A percentile compares a stretch with the other conserved stretches of the same genome.
Conservation (phyloP, 768 basidiomycete genomes). For the Pholiota conissans region DNA sequence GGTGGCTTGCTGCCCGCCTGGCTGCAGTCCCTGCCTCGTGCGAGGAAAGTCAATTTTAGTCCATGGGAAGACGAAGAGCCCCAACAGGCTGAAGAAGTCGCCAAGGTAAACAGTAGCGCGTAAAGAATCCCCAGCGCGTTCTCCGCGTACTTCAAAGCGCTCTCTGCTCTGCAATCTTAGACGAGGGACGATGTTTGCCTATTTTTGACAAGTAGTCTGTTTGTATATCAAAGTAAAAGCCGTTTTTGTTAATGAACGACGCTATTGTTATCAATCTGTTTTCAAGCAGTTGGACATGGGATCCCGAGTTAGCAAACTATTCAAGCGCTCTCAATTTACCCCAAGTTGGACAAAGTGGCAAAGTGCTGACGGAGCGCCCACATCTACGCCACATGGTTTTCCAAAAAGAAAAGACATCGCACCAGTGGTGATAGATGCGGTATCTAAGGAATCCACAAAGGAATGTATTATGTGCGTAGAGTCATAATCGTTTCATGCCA, state of each 20-base stretch:
- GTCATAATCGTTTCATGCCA: conserved; percentile 26
- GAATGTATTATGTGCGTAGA: conserved; percentile 17
- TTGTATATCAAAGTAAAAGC: conserved; percentile 11
- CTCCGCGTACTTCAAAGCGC: background rate
- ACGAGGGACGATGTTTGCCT: background rate
- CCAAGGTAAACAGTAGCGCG: conserved; percentile 4
- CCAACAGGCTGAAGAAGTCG: background rate
- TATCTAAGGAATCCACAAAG: conserved; percentile 11
- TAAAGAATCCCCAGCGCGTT: background rate
- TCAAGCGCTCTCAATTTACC: background rate
- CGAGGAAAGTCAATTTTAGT: conserved; percentile 73
- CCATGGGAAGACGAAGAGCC: conserved; percentile 80
- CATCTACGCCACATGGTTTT: background rate
- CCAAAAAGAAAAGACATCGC: background rate
- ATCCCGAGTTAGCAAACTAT: background rate
- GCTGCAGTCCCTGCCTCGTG: conserved; percentile 65
- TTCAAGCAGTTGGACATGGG: background rate
- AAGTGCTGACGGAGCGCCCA: background rate
- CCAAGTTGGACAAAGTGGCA: background rate
- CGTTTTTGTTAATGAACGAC: conserved; percentile 8
- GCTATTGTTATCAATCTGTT: conserved; percentile 2
- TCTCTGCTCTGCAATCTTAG: background rate
- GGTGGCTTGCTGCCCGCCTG: conserved; percentile 56
- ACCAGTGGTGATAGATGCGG: conserved; percentile 6
- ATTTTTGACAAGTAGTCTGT: conserved; percentile 8